These are phyloP conservation scores for Asclepias syriaca DNA, from an alignment of 257 asterid genomes.

Conservation along the genomic window DNA sequence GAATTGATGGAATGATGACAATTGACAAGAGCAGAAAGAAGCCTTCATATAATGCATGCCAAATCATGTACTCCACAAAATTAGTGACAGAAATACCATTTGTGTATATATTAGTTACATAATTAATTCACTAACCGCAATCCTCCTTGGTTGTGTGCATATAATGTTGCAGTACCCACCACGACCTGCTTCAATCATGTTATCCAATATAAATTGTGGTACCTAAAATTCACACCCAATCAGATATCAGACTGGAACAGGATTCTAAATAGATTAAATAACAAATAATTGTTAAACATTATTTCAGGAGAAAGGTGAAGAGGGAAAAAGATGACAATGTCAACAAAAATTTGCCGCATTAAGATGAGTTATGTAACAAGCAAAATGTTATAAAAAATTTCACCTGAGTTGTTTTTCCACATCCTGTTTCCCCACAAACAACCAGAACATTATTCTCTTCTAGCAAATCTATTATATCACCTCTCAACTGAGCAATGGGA, in stretches of 20 bases:
- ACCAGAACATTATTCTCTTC: slow-evolving; percentile 75
- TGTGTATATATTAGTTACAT: slow-evolving; percentile 2
- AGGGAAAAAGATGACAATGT: not conserved
- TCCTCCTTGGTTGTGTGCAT: slow-evolving; percentile 99
- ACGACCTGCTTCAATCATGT: slow-evolving; percentile 84
- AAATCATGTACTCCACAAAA: slow-evolving; percentile 2
- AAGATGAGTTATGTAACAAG: slow-evolving; percentile 3
- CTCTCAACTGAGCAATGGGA: slow-evolving; percentile 81
- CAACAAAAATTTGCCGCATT: not conserved
- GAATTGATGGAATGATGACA: not conserved
- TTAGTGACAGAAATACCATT: slow-evolving; percentile 1
- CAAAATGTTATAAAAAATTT: slow-evolving; percentile 16
- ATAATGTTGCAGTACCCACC: slow-evolving; percentile 83
- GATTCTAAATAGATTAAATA: not conserved
- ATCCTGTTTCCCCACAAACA: slow-evolving; percentile 96
- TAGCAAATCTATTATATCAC: slow-evolving; percentile 57
- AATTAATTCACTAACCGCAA: slow-evolving; percentile 63
- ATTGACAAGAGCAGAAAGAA: not conserved
- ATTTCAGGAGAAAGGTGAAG: not conserved
- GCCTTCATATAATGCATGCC: not conserved
- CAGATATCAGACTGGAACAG: slow-evolving; percentile 14
- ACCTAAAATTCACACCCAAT: slow-evolving; percentile 53
- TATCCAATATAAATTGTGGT: slow-evolving; percentile 90
- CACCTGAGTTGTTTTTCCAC: slow-evolving; percentile 99
- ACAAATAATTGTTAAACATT: not conserved